Conservation (phyloP, 495 filamentous ascomycete genomes). For the Neurospora discreta region DNA sequence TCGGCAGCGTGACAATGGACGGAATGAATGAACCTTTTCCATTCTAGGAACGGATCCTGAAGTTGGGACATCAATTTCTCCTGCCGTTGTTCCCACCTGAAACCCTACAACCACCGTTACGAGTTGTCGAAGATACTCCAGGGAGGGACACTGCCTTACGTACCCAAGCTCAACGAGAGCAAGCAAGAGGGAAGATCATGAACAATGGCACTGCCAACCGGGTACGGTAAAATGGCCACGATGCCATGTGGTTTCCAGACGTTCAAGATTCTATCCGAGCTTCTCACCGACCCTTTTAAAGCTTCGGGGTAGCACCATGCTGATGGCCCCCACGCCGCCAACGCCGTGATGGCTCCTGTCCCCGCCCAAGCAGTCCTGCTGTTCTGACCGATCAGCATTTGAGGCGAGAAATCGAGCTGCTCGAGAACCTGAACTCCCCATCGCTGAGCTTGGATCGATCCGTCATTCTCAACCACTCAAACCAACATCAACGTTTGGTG, state of each 20-base stretch:
- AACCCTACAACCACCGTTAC: neutral
- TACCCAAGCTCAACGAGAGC: neutral
- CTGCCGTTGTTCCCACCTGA: neutral
- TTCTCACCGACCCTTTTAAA: neutral
- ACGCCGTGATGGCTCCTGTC: constrained; percentile 22
- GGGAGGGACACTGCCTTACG: neutral
- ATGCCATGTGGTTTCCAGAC: neutral
- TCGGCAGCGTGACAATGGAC: neutral
- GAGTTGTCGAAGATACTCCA: neutral
- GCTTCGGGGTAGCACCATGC: constrained; percentile 15
- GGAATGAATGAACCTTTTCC: neutral
- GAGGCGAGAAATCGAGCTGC: neutral
- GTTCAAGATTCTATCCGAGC: neutral
- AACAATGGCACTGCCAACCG: neutral
- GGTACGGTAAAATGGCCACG: neutral
- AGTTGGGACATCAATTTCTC: neutral
- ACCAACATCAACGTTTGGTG: neutral
- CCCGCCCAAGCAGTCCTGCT: too few relatives aligned
- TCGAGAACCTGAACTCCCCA: neutral
- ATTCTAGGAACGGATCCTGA: neutral
- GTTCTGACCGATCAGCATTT: constrained; percentile 1
- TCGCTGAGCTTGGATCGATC: neutral
- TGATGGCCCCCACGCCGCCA: constrained; percentile 7
- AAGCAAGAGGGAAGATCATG: neutral
- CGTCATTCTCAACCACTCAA: neutral